phyloP scores from a whole-genome alignment of 2,329 filamentous ascomycete genomes.

The Fusarium paranaense region DNA sequence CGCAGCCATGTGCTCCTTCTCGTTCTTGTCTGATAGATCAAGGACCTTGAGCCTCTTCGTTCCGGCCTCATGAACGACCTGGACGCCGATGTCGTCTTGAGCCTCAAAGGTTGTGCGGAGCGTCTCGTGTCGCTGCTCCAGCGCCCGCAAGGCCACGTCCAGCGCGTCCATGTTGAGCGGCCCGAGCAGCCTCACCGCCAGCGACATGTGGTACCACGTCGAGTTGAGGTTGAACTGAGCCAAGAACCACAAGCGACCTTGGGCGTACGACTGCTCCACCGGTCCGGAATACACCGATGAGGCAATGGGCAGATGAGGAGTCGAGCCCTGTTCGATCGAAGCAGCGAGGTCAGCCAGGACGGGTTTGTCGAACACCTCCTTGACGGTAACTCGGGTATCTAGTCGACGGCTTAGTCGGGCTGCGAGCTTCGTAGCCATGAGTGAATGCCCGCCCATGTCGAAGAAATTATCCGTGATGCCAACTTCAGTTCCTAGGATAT shows the following conservation, averaged over 20 bases:
- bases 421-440: conserved; percentile 19
- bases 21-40: neutral
- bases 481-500: neutral
- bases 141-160: neutral
- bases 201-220: neutral
- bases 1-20: neutral
- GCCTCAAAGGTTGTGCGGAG: neutral
- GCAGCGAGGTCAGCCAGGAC: neutral
- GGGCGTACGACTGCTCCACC: conserved; percentile 36
- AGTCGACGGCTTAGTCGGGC: conserved; percentile 2
- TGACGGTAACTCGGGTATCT: neutral
- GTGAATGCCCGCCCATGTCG: conserved; percentile 7
- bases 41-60: conserved; percentile 2
- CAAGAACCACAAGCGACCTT: neutral
- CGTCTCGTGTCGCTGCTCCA: neutral
- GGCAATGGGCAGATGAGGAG: too few species aligned
- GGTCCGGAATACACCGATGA: neutral
- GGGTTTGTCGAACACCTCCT: conserved; percentile 13
- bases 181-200: neutral
- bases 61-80: conserved; percentile 8
- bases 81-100: neutral
- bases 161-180: neutral
- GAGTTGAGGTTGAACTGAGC: neutral
- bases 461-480: conserved; percentile 21
- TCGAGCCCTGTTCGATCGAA: too few species aligned